Evolutionary conservation across 2,329 filamentous ascomycete genomes (phyloP), one percentile per base, ranked within the genome.

Genomic region (Fonsecaea pedrosoi): DNA sequence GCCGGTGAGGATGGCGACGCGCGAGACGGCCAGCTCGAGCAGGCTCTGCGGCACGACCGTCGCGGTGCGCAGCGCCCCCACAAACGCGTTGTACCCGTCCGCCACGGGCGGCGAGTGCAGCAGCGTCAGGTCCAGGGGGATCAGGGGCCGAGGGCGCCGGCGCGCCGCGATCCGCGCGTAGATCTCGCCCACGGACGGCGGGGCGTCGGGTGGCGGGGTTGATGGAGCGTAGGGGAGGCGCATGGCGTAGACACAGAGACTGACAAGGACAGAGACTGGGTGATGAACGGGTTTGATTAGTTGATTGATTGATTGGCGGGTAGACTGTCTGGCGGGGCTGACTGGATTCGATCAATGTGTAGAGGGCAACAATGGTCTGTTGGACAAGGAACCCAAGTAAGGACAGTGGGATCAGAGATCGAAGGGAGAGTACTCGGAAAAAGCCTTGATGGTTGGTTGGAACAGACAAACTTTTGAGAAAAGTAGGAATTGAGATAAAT

Each of bases 21-120:
- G 86, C 72, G 87, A 92, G 71, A 96, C 92, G 65, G 90, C 90
- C 15, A 94, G 82, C 81, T 96, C 92, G 68, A 91, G 87, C 32
- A 93, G 70, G 9, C 75, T 78, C 3, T 77, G 74, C 12, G 82
- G 74, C 1, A 87, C 75, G 3, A 79, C 75, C 0, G 84, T 86
- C 58, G 80, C 76, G 0, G 81, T 83, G 61, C 85, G 83, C 60
- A 87, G 84, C 8, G 85, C 80, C 55, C 83, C 83, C 7, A 87
- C 76, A 74, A 87, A 86, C 56, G 80, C 79, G 75, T 87, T 87
- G 81, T 84, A 87, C 60, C 91, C 91, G 78, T 92, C 89, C 15
- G 91, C 91, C 1, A 94, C 85, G 18, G 88, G 81, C 1, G 90
- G 90, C 21, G 89, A 86, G 80, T 94, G 91, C 12, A 94, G 84